These are phyloP conservation scores for Bruguiera sexangula DNA, from an alignment of 345 rosid species.

Conservation along the genomic window DNA sequence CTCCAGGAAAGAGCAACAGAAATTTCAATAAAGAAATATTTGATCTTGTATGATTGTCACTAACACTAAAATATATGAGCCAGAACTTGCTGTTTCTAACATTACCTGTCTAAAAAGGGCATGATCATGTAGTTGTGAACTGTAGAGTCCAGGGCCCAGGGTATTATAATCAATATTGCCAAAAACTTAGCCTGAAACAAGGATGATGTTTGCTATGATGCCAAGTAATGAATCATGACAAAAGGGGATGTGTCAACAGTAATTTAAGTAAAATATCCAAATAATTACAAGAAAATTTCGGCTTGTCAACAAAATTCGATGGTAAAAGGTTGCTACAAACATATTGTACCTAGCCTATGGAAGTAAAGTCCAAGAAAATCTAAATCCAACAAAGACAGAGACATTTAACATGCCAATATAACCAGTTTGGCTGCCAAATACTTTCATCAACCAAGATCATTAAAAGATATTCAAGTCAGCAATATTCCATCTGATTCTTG, in stretches of 20 bases:
- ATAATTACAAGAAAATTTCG: neutral
- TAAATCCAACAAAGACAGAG: neutral
- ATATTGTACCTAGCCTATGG: neutral
- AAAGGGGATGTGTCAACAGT: neutral
- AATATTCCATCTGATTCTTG: neutral
- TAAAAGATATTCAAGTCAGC: neutral
- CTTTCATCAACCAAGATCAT: neutral
- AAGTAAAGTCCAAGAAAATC: neutral
- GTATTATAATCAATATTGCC: slow-evolving; percentile 68
- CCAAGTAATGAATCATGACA: neutral
- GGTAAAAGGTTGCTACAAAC: neutral
- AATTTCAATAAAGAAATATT: neutral
- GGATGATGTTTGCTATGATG: slow-evolving; percentile 17
- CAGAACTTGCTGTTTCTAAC: neutral
- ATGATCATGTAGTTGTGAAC: slow-evolving; percentile 91
- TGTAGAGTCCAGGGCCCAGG: slow-evolving; percentile 79
- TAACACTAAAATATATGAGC: neutral
- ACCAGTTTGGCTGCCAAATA: neutral
- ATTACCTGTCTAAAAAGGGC: slow-evolving; percentile 94
- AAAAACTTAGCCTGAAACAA: slow-evolving; percentile 76
- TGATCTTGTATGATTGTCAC: neutral
- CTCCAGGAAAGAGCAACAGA: too few relatives aligned
- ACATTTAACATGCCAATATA: neutral
- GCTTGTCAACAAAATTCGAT: neutral
- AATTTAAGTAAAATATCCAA: neutral